phyloP scores from a whole-genome alignment of 164 flowering plant genomes.

The Platanus orientalis region DNA sequence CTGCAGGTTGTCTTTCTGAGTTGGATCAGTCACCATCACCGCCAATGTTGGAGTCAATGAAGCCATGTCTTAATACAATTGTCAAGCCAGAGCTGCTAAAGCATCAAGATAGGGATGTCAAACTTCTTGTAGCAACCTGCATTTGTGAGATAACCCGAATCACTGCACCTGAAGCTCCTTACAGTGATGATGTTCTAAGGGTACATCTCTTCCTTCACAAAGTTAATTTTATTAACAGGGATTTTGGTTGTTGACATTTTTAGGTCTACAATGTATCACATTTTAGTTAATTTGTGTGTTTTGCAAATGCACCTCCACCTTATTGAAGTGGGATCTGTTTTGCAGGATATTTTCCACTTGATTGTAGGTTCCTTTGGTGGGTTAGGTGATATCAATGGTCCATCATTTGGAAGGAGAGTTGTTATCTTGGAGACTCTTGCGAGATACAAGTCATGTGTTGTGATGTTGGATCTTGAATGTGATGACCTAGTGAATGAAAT shows the following conservation, averaged over 20 bases:
- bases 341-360: conserved; percentile 84
- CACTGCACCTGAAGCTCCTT: conserved; percentile 97
- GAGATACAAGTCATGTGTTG: conserved; percentile 93
- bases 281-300: not conserved
- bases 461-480: conserved; percentile 97
- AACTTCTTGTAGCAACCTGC: conserved; percentile 89
- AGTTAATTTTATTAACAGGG: conserved; percentile 2
- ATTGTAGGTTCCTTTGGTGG: conserved; percentile 83
- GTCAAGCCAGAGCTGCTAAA: conserved; percentile 73
- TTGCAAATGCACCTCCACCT: conserved; percentile 2
- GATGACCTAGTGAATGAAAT: conserved; percentile 84
- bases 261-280: not conserved
- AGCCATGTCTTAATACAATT: conserved; percentile 70
- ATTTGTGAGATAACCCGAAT: conserved; percentile 90
- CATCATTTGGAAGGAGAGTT: conserved; percentile 87
- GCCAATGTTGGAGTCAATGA: conserved; percentile 59
- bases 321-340: conserved; percentile 15
- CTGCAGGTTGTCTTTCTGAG: conserved; percentile 65
- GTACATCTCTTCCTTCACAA: conserved; percentile 31
- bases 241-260: not conserved
- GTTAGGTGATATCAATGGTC: conserved; percentile 64
- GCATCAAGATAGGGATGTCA: conserved; percentile 87
- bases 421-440: conserved; percentile 92
- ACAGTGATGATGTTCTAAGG: conserved; percentile 81
- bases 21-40: conserved; percentile 78